Evolutionary conservation across 768 basidiomycete genomes (phyloP).

Genomic region (Fistulinella prunicolor): DNA sequence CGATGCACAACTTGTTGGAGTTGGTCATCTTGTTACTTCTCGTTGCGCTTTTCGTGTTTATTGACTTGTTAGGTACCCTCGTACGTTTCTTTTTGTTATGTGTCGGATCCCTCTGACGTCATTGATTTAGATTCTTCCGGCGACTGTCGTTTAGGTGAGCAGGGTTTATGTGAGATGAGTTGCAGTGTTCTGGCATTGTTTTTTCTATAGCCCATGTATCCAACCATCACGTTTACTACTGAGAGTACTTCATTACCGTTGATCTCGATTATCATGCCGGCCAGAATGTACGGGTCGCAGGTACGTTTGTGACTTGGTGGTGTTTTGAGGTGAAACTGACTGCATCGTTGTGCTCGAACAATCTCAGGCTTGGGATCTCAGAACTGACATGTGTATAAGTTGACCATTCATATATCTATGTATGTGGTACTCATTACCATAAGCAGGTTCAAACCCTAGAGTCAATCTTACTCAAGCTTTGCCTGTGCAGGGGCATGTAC

Average conservation of each 20-base stretch:
- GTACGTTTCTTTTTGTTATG: slow-evolving; percentile 43
- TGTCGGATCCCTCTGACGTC: neutral
- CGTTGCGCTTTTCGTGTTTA: slow-evolving; percentile 95
- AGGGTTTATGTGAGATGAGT: neutral
- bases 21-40: slow-evolving; percentile 90
- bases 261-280: slow-evolving; percentile 91
- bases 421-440: too few species aligned
- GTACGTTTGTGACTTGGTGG: slow-evolving; percentile 41
- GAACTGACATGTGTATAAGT: too few species aligned
- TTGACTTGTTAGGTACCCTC: slow-evolving; percentile 86
- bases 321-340: neutral
- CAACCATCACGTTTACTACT: slow-evolving; percentile 77
- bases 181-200: slow-evolving; percentile 4
- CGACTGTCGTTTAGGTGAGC: slow-evolving; percentile 88
- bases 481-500: too few species aligned
- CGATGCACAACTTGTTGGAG: slow-evolving; percentile 91
- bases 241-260: slow-evolving; percentile 70
- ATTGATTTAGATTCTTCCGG: slow-evolving; percentile 66
- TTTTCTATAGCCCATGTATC: slow-evolving; percentile 64
- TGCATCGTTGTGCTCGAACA: too few species aligned
- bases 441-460: too few species aligned
- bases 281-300: slow-evolving; percentile 88
- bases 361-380: too few species aligned
- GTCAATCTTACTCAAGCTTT: too few species aligned
- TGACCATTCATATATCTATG: too few species aligned